Conservation (phyloP, 164 flowering plant genomes). For the Warburgia ugandensis region DNA sequence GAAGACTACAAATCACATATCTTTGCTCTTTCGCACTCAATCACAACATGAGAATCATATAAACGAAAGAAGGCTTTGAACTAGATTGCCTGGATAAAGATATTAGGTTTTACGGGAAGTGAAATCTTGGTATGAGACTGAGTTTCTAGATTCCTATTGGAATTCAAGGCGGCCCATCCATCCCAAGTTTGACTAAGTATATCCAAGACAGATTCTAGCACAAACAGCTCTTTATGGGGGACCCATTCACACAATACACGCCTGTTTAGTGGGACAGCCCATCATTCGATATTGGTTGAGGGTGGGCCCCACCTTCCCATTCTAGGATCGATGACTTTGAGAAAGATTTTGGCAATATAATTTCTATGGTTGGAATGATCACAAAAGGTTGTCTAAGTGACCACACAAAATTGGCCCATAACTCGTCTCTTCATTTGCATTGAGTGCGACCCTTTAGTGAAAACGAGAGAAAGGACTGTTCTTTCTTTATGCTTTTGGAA, state of each 20-base stretch:
- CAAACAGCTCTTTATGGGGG: constrained; percentile 4
- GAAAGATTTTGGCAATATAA: neutral
- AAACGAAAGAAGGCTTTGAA: neutral
- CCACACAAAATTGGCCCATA: constrained; percentile 1
- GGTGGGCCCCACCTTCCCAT: neutral
- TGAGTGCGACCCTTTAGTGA: neutral
- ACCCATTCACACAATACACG: neutral
- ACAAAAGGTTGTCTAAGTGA: constrained; percentile 1
- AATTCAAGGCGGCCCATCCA: constrained; percentile 1
- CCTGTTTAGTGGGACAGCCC: constrained; percentile 1
- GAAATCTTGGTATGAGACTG: no score
- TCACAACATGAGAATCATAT: neutral
- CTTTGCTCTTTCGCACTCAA: neutral
- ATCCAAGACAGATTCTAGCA: constrained; percentile 3
- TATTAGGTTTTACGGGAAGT: no score
- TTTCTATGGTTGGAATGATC: constrained; percentile 6
- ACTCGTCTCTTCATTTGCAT: constrained; percentile 1
- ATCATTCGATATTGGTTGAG: neutral
- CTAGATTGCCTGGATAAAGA: neutral
- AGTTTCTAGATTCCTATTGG: neutral
- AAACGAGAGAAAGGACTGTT: constrained; percentile 3
- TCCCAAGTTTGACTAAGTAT: constrained; percentile 3
- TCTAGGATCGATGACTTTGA: neutral
- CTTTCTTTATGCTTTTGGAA: no score
- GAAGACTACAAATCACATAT: neutral